These are phyloP conservation scores for Pulveroboletus sp. DNA, from an alignment of 768 basidiomycete genomes.

Conservation along the genomic window DNA sequence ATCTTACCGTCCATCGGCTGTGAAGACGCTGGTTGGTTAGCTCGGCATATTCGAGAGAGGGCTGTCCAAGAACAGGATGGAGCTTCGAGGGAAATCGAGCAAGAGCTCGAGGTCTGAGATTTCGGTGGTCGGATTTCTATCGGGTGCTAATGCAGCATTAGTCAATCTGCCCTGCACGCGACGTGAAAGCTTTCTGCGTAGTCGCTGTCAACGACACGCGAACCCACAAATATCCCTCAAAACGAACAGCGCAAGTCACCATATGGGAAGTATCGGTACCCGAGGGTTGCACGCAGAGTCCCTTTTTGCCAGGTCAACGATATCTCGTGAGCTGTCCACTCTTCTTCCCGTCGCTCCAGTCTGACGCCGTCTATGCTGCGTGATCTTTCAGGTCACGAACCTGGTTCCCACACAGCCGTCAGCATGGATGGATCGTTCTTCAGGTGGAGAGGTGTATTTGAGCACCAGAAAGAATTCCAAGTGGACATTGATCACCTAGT, in stretches of 20 bases:
- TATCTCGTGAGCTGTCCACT: slow-evolving; percentile 51
- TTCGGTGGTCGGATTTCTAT: neutral
- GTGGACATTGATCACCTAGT: slow-evolving; percentile 43
- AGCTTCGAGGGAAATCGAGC: slow-evolving; percentile 58
- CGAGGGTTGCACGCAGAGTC: slow-evolving; percentile 47
- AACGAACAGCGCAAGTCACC: slow-evolving; percentile 70
- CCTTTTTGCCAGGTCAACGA: slow-evolving; percentile 59
- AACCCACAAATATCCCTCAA: slow-evolving; percentile 46
- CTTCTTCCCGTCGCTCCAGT: neutral
- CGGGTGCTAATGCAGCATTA: slow-evolving; percentile 24
- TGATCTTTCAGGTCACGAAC: slow-evolving; percentile 47
- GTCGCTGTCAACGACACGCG: slow-evolving; percentile 62
- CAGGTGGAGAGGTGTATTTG: slow-evolving; percentile 67
- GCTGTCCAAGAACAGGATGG: slow-evolving; percentile 47
- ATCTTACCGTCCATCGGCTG: slow-evolving; percentile 40
- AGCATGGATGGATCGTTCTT: slow-evolving; percentile 66
- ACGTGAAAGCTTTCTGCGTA: slow-evolving; percentile 75
- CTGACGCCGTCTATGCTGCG: neutral
- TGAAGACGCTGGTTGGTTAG: slow-evolving; percentile 61
- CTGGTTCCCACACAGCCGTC: slow-evolving; percentile 60
- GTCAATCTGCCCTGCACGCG: slow-evolving; percentile 64
- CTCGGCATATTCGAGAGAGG: slow-evolving; percentile 47
- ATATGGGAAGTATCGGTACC: slow-evolving; percentile 74
- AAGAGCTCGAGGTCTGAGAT: slow-evolving; percentile 62
- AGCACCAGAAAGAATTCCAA: slow-evolving; percentile 60